These are phyloP conservation scores for Mucor racemosus DNA, from an alignment of 371 early-diverging fungal species.

Conservation along the genomic window DNA sequence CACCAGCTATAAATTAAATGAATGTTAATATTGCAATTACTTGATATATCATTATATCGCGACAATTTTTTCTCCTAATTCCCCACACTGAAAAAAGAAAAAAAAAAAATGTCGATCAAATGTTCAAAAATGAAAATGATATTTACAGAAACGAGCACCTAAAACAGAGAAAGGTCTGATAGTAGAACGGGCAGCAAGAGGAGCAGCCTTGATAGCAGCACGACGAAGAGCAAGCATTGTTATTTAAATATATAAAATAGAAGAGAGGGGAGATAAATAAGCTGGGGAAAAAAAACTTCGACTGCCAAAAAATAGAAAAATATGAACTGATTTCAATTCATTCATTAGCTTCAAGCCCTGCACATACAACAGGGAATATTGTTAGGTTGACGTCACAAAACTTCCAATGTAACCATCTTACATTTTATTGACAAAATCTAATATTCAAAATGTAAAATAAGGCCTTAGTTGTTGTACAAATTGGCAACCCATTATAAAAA, in stretches of 20 bases:
- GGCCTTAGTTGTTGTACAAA: too few species aligned
- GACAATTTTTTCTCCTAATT: neutral
- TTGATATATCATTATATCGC: neutral
- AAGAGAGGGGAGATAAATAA: slow-evolving; percentile 22
- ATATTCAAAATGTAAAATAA: too few species aligned
- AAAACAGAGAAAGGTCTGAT: slow-evolving; percentile 42
- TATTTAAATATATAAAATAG: slow-evolving; percentile 3
- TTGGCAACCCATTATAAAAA: too few species aligned
- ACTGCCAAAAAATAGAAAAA: slow-evolving; percentile 15
- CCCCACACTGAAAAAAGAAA: neutral
- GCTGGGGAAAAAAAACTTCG: slow-evolving; percentile 4
- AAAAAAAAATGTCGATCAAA: neutral
- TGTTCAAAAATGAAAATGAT: neutral
- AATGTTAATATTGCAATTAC: neutral
- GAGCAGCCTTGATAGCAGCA: slow-evolving; percentile 44
- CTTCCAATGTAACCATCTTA: neutral
- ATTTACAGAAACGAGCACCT: slow-evolving; percentile 43
- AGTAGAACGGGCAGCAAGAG: slow-evolving; percentile 29
- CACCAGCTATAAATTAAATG: slow-evolving; percentile 29
- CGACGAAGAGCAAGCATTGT: slow-evolving; percentile 44
- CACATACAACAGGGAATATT: slow-evolving; percentile 1
- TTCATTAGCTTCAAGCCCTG: slow-evolving; percentile 12
- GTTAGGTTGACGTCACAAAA: neutral
- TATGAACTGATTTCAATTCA: slow-evolving; percentile 9
- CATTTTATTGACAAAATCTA: neutral